Evolutionary conservation across 2,329 filamentous ascomycete species (phyloP).

Genomic region (Parastagonospora avenae): DNA sequence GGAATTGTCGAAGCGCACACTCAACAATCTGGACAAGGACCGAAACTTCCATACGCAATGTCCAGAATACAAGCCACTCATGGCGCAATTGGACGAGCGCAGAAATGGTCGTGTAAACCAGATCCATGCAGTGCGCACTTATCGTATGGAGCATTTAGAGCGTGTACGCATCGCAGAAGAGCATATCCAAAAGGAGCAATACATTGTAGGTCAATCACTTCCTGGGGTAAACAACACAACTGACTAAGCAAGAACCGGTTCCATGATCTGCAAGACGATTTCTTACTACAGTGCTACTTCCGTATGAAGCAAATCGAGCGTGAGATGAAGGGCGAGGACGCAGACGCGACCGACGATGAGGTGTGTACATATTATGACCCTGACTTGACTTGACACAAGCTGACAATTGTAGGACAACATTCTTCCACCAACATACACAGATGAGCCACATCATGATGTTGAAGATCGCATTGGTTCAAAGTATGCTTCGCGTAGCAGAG

Average conservation of each 20-base stretch:
- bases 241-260: conserved; percentile 37
- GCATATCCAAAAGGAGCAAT: conserved; percentile 43
- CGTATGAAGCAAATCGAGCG: conserved; percentile 46
- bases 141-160: conserved; percentile 46
- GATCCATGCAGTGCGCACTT: conserved; percentile 44
- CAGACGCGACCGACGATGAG: conserved; percentile 50
- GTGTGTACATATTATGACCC: conserved; percentile 21
- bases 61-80: conserved; percentile 59
- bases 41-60: conserved; percentile 59
- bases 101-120: conserved; percentile 48
- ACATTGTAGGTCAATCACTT: conserved; percentile 33
- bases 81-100: conserved; percentile 57
- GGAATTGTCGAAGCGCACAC: conserved; percentile 66
- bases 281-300: conserved; percentile 45
- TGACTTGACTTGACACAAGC: background rate
- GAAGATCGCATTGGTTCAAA: conserved; percentile 40
- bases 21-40: conserved; percentile 63
- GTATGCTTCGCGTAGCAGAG: conserved; percentile 49
- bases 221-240: background rate
- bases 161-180: conserved; percentile 42
- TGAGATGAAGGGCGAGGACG: conserved; percentile 39
- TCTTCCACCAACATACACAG: conserved; percentile 37
- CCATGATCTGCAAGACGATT: conserved; percentile 39
- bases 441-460: conserved; percentile 26
- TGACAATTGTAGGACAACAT: conserved; percentile 36